phyloP scores from a whole-genome alignment of 2,329 filamentous ascomycete genomes.

The Elsinoe australis region DNA sequence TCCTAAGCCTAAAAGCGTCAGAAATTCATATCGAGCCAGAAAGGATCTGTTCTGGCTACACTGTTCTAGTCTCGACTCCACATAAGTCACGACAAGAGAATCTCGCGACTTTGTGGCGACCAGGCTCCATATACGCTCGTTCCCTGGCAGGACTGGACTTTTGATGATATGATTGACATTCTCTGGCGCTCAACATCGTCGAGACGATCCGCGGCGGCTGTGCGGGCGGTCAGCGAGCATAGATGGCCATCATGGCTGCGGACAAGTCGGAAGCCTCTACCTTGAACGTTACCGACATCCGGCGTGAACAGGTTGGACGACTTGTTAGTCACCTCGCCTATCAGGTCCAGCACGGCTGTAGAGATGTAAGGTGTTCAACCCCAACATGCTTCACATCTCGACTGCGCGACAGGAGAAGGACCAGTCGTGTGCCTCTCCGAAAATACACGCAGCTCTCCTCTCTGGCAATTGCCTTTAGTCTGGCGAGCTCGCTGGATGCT shows the following conservation, averaged over 20 bases:
- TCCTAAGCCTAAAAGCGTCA: no score
- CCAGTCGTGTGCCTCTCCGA: constrained; percentile 59
- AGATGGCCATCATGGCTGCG: no score
- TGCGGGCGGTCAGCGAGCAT: no score
- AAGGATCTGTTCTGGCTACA: no score
- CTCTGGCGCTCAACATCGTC: neutral
- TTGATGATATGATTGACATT: neutral
- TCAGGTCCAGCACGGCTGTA: constrained; percentile 73
- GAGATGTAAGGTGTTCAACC: constrained; percentile 56
- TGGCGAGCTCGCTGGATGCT: constrained; percentile 68
- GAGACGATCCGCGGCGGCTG: no score
- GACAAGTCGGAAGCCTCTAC: no score
- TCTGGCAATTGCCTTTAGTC: constrained; percentile 65
- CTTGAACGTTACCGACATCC: no score
- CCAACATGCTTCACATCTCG: constrained; percentile 67
- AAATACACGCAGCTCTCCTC: constrained; percentile 73
- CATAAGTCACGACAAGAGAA: no score
- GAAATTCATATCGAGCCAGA: no score
- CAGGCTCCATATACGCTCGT: no score
- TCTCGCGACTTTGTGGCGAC: no score
- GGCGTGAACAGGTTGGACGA: neutral
- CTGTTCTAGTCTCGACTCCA: no score
- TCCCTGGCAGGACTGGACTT: neutral
- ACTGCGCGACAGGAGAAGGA: constrained; percentile 46
- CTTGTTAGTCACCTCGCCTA: constrained; percentile 8